These are phyloP conservation scores for Rasamsonia emersonii DNA, from an alignment of 2,329 filamentous ascomycete genomes.

Conservation along the genomic window DNA sequence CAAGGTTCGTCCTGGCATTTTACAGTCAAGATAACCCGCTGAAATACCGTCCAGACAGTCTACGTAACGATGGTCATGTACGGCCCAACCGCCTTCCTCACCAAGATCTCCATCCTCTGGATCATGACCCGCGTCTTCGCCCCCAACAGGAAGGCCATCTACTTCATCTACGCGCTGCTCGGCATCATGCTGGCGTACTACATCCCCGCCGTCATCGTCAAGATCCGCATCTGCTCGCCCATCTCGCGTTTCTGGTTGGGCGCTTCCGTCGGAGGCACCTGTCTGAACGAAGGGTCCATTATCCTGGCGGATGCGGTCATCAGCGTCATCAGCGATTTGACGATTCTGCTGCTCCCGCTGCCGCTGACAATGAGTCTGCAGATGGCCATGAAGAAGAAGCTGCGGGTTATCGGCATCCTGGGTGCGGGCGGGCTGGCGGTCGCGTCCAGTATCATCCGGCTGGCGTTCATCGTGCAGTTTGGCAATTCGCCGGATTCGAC, in stretches of 20 bases:
- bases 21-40: too few species aligned
- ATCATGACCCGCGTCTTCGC: conserved; percentile 39
- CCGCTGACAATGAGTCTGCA: conserved; percentile 1
- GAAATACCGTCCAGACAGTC: conserved; percentile 22
- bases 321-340: conserved; percentile 35
- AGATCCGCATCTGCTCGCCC: conserved; percentile 35
- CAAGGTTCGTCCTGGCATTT: too few species aligned
- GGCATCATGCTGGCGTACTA: conserved; percentile 33
- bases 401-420: conserved; percentile 41
- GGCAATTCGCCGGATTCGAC: conserved; percentile 18
- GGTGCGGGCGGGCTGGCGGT: conserved; percentile 35
- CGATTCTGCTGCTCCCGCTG: neutral
- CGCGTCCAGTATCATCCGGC: conserved; percentile 19
- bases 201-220: conserved; percentile 33
- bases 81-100: conserved; percentile 35
- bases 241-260: conserved; percentile 35
- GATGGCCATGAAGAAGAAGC: conserved; percentile 10
- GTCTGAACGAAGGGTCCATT: conserved; percentile 28
- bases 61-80: conserved; percentile 41
- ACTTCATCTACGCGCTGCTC: conserved; percentile 33
- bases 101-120: conserved; percentile 38
- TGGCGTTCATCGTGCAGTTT: conserved; percentile 16
- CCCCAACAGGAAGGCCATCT: conserved; percentile 29
- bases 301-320: conserved; percentile 48
- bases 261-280: conserved; percentile 12